phyloP scores from a whole-genome alignment of 179 eudicot species.

The Silene coronaria region DNA sequence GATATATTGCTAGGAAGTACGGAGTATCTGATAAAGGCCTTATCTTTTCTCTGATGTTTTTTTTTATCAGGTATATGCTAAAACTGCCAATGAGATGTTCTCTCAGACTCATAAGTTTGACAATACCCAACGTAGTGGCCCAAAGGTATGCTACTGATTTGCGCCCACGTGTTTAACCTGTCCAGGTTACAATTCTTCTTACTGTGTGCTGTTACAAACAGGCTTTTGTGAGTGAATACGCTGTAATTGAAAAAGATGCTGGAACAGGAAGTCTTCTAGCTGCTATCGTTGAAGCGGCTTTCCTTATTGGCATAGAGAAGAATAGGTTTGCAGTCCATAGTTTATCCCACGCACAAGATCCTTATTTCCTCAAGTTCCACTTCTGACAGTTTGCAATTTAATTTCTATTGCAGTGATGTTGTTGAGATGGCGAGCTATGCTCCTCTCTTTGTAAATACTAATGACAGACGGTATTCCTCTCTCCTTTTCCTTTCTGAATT shows the following conservation, averaged over 20 bases:
- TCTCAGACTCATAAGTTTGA: constrained; percentile 26
- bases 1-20: neutral
- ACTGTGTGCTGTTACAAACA: constrained; percentile 24
- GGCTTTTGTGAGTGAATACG: constrained; percentile 98
- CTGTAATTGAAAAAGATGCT: constrained; percentile 66
- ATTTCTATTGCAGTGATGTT: constrained; percentile 56
- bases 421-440: constrained; percentile 95
- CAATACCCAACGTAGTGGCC: constrained; percentile 26
- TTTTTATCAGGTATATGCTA: constrained; percentile 26
- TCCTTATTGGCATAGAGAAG: constrained; percentile 83
- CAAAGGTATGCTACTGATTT: constrained; percentile 25
- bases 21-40: constrained; percentile 5
- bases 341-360: neutral
- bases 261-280: constrained; percentile 84
- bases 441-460: constrained; percentile 73
- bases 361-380: neutral
- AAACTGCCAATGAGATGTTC: constrained; percentile 33
- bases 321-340: constrained; percentile 46
- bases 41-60: neutral
- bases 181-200: constrained; percentile 12
- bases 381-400: constrained; percentile 18
- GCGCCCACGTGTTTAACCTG: neutral
- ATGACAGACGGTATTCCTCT: constrained; percentile 54
- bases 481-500: neutral
- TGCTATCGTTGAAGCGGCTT: constrained; percentile 83